A percentile compares a stretch with the other conserved stretches of the same genome.
Evolutionary conservation across 163 green algal species (phyloP).

Genomic region (Volvox carteri): DNA sequence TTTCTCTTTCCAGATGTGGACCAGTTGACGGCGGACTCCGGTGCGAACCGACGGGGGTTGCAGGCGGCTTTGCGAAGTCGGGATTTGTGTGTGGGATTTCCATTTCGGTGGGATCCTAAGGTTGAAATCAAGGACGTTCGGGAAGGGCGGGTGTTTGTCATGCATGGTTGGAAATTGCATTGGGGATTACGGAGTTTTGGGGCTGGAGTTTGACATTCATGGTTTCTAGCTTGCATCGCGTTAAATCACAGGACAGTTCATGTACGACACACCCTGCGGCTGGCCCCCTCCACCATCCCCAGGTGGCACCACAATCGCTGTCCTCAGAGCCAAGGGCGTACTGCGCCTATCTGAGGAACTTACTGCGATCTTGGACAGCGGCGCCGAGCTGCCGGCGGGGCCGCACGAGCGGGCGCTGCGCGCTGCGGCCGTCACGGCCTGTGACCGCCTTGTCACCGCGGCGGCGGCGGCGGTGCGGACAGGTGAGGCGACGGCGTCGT

Average conservation of each 20-base stretch:
- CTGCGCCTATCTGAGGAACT: slow-evolving; percentile 54
- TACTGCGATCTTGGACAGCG: slow-evolving; percentile 37
- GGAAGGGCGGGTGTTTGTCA: no score
- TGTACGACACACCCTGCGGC: no score
- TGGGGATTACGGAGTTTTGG: no score
- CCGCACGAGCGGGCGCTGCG: slow-evolving; percentile 52
- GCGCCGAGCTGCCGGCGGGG: slow-evolving; percentile 45
- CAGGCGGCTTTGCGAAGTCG: no score
- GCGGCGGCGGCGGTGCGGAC: background rate
- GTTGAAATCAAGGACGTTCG: no score
- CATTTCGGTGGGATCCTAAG: no score
- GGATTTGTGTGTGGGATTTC: no score
- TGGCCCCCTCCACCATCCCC: no score
- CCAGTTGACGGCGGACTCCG: slow-evolving; percentile 63
- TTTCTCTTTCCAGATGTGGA: slow-evolving; percentile 63
- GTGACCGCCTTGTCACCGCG: slow-evolving; percentile 7
- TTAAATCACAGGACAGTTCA: no score
- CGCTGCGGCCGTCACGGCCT: slow-evolving; percentile 28
- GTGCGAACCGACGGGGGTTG: slow-evolving; percentile 8
- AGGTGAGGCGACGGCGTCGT: background rate
- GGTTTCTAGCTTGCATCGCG: no score
- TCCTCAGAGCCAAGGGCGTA: slow-evolving; percentile 61
- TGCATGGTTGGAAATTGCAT: no score
- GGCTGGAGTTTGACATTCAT: no score
- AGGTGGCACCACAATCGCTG: slow-evolving; percentile 50